Base-by-base conservation (phyloP, 2,329 filamentous ascomycete genomes). In the Cytospora paraplurivora region DNA sequence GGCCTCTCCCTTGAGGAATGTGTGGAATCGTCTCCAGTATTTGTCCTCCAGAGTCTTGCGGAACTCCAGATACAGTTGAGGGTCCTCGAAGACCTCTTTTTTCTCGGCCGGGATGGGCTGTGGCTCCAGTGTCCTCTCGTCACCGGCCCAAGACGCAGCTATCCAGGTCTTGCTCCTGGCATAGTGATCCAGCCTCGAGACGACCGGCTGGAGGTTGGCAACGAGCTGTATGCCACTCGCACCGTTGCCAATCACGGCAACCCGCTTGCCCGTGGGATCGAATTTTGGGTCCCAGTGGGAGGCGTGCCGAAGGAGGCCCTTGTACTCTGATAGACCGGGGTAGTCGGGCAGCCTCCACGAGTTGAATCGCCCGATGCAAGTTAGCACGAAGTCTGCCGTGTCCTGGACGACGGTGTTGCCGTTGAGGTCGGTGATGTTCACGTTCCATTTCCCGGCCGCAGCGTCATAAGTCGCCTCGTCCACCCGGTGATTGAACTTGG, bases 121-220 rank as follows among this genome's bases (percentile, higher is more conserved):
- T 0, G 87, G 79, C 38, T 82, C 82, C 0, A 84, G 76, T 35
- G 81, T 82, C 37, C 85, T 81, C 68, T 83, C 75, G 64, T 83
- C 76, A 38, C 83, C 79, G 0, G 83, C 83, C 73, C 86, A 88
- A 0, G 85, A 84, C 1, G 84, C 80, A 0, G 88, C 85, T 34
- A 91, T 85, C 88, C 88, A 91, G 0, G 88, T 90, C 37, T 78
- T 82, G 68, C 83, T 87, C 11, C 88, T 78, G 1, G 82, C 85
- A 67, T 89, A 90, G 72, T 89, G 85, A 66, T 90, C 85, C 0
- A 90, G 76, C 1, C 78, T 82, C 1, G 68, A 69, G 1, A 82
- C 82, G 0, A 69, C 70, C 34, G 77, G 77, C 62, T 85, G 83
- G 1, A 87, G 67, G 52, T 83, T 83, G 0, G 84, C 75, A 0